Evolutionary conservation across 177 flowering plant genomes (phyloP), one percentile per base, ranked within the genome.

Genomic region (Telopea speciosissima): DNA sequence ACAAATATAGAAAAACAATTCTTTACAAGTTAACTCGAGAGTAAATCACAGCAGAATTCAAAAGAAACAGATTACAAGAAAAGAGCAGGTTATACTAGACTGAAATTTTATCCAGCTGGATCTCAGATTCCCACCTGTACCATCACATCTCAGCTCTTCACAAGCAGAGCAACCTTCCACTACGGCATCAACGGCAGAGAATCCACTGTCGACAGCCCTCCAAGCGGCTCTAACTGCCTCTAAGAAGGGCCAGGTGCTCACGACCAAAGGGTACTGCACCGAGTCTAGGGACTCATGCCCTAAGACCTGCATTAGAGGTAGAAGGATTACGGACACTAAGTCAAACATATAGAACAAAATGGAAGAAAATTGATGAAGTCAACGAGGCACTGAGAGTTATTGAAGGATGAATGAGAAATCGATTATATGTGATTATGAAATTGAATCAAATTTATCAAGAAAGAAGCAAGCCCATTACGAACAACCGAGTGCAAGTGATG

Each of bases 91-190:
- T 28, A 28, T 8, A 36, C 40, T 0, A 36, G 3, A 36, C 40
- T 36, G 8, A 36, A 36, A 36, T 36, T 36, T 58, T 12, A 19
- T 19, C 24, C 22, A 58, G 7, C n/a, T 58, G 44, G 67, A 67
- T 26, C 28, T 70, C 24, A 61, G 44, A 66, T 24, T 25, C 84
- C 6, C 70, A 94, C 97, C 98, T 80, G 98, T 92, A 40, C 97
- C 97, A 83, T 94, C 98, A 82, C 98, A 94, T 65, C 93, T 83
- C 24, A 90, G 83, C 73, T 86, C 85, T 77, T 94, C 98, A 70
- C 98, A 94, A 77, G 97, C 88, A 24, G 96, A 90, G 73, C 98
- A 94, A 67, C 98, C 98, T 78, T 86, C 95, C 28, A 94, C 89
- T 1, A 94, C 92, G 3, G 97, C 83, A 75, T 94, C 98, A 10